These are phyloP conservation scores for Nyctanthes arbortristis DNA, from an alignment of 257 asterid genomes.

Conservation along the genomic window DNA sequence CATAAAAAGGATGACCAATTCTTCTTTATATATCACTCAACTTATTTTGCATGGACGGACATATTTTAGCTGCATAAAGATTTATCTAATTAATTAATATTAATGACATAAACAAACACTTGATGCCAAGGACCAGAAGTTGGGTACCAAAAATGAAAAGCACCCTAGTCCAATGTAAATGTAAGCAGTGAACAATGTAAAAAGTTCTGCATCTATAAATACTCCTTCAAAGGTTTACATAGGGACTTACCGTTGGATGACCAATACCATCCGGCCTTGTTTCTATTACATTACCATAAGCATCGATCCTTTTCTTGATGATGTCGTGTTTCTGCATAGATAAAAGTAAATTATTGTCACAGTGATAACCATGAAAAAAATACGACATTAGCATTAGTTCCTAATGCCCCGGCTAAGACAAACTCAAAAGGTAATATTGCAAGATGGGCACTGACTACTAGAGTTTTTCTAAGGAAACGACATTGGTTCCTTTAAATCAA, in stretches of 20 bases:
- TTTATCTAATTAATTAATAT: neutral
- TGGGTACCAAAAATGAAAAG: constrained; percentile 20
- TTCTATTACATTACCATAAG: constrained; percentile 85
- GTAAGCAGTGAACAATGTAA: constrained; percentile 2
- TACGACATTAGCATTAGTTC: constrained; percentile 4
- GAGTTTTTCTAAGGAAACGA: neutral
- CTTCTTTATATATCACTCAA: neutral
- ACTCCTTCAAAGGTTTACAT: constrained; percentile 11
- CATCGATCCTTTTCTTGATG: constrained; percentile 88
- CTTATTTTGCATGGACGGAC: neutral
- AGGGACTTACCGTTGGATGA: constrained; percentile 67
- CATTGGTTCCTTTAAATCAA: constrained; percentile 1
- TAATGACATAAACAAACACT: constrained; percentile 11
- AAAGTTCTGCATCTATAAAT: neutral
- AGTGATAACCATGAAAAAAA: constrained; percentile 20
- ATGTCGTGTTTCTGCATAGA: constrained; percentile 91
- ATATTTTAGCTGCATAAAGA: neutral
- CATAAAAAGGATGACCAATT: neutral
- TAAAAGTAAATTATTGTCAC: constrained; percentile 26
- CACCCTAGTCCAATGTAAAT: constrained; percentile 7
- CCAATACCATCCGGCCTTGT: constrained; percentile 94
- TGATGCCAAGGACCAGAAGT: constrained; percentile 16
- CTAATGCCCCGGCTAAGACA: neutral
- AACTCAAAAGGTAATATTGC: constrained; percentile 11
- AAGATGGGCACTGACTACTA: constrained; percentile 4